Conservation (phyloP, 2,329 filamentous ascomycete species). For the Plectosphaerella cucumerina region DNA sequence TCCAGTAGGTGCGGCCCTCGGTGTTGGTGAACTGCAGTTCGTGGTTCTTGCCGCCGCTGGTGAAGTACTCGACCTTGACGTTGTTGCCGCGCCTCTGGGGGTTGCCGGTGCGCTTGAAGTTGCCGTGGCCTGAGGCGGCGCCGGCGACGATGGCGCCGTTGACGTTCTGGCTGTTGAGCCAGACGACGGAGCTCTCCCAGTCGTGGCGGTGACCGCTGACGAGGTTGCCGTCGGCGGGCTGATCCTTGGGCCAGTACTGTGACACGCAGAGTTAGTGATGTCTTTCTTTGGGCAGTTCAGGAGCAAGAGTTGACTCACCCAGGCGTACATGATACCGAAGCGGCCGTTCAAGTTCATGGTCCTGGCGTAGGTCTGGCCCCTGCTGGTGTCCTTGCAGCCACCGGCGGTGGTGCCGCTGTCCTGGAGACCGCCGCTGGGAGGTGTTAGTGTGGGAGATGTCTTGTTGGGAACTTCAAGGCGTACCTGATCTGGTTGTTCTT, state of each 20-base stretch:
- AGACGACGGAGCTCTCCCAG: conserved; percentile 32
- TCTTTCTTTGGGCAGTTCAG: too few relatives aligned
- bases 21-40: conserved; percentile 4
- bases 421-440: conserved; percentile 26
- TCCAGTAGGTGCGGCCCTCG: conserved; percentile 3
- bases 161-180: conserved; percentile 21
- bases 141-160: conserved; percentile 28
- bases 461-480: too few relatives aligned
- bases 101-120: conserved; percentile 14
- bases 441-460: conserved; percentile 32
- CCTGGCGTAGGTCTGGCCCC: conserved; percentile 31
- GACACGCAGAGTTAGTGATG: too few relatives aligned
- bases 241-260: conserved; percentile 2
- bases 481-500: conserved; percentile 1
- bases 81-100: conserved; percentile 3
- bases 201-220: conserved; percentile 33
- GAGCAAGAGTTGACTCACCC: neutral
- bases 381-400: conserved; percentile 24
- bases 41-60: conserved; percentile 2
- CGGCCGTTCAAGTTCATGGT: conserved; percentile 1
- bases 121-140: conserved; percentile 31
- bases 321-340: conserved; percentile 3
- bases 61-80: conserved; percentile 5
- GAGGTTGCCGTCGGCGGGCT: conserved; percentile 1
- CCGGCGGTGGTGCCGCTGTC: conserved; percentile 22